Conservation (phyloP, 495 filamentous ascomycete genomes). For the Apiosordaria backusii region DNA sequence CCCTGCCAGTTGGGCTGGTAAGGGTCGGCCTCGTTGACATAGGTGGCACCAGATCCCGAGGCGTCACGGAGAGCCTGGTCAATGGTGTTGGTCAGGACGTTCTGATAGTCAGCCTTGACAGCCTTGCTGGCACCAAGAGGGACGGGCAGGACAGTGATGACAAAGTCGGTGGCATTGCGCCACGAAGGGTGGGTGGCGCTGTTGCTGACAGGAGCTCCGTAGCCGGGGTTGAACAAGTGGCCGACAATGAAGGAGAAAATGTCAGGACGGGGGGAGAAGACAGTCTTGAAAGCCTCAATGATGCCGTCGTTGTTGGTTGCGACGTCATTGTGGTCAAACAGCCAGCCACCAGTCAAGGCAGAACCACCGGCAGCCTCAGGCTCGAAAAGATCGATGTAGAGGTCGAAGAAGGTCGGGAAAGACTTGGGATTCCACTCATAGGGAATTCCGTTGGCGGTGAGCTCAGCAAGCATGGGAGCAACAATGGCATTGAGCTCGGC, state of each 20-base stretch:
- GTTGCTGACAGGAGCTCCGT: conserved; percentile 26
- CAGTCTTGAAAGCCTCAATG: conserved; percentile 33
- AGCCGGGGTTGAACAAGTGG: conserved; percentile 43
- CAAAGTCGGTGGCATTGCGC: conserved; percentile 31
- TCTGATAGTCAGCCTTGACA: conserved; percentile 24
- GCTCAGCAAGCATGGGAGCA: conserved; percentile 37
- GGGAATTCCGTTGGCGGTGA: conserved; percentile 26
- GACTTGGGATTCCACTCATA: conserved; percentile 28
- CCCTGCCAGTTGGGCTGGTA: conserved; percentile 38
- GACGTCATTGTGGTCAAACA: conserved; percentile 39
- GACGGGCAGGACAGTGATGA: conserved; percentile 19
- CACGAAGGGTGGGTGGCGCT: conserved; percentile 55
- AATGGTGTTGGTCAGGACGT: conserved; percentile 25
- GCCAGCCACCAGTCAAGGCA: conserved; percentile 37
- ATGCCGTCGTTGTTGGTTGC: conserved; percentile 33
- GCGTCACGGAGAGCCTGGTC: conserved; percentile 30
- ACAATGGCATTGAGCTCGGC: conserved; percentile 31
- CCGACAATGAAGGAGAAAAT: conserved; percentile 29
- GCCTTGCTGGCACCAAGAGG: conserved; percentile 15
- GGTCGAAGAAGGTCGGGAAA: conserved; percentile 37
- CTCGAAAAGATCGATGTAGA: conserved; percentile 41
- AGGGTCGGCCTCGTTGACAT: conserved; percentile 52
- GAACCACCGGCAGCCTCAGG: conserved; percentile 25
- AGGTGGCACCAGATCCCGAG: conserved; percentile 33
- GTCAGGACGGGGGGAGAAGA: conserved; percentile 23